Percentiles rank a stretch among this genome's conserved stretches.
Evolutionary conservation across 2,329 filamentous ascomycete species (phyloP).

Genomic region (Aspergillus quadrilineatus): DNA sequence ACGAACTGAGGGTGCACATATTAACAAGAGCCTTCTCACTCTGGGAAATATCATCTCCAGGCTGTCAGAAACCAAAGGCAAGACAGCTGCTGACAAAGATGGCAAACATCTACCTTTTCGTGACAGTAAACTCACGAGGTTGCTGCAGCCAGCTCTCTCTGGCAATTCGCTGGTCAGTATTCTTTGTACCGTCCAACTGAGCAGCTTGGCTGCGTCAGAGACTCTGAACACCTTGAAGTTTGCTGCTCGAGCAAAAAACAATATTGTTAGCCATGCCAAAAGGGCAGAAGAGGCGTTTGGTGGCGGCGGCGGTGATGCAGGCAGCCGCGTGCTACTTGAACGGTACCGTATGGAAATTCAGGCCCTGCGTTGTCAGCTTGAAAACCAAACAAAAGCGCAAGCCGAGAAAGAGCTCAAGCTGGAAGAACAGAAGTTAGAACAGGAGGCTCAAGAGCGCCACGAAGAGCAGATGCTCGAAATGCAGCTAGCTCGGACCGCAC

Average conservation of each 20-base stretch:
- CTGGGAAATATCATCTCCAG: constrained; percentile 92
- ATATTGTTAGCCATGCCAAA: constrained; percentile 95
- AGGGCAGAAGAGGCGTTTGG: constrained; percentile 85
- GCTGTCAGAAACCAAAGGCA: constrained; percentile 86
- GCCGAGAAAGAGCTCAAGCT: constrained; percentile 62
- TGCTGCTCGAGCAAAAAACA: constrained; percentile 94
- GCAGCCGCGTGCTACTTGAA: constrained; percentile 82
- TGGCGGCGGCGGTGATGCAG: constrained; percentile 73
- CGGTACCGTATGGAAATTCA: constrained; percentile 91
- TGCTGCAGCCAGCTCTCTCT: constrained; percentile 88
- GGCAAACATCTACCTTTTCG: constrained; percentile 92
- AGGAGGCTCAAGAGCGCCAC: constrained; percentile 80
- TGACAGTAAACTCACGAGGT: constrained; percentile 92
- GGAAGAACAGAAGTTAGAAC: constrained; percentile 72
- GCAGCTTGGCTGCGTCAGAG: constrained; percentile 73
- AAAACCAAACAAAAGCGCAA: constrained; percentile 71
- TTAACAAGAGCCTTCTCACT: constrained; percentile 96
- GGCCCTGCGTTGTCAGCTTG: constrained; percentile 76
- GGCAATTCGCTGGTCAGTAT: constrained; percentile 96
- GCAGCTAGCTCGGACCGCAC: constrained; percentile 89
- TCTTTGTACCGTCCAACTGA: constrained; percentile 91
- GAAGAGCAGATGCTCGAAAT: constrained; percentile 99
- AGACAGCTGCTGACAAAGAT: constrained; percentile 72
- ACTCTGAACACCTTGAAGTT: constrained; percentile 97
- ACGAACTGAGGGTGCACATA: constrained; percentile 90